These are phyloP conservation scores for Colletotrichum musae DNA, from an alignment of 2,329 filamentous ascomycete genomes.

Conservation along the genomic window DNA sequence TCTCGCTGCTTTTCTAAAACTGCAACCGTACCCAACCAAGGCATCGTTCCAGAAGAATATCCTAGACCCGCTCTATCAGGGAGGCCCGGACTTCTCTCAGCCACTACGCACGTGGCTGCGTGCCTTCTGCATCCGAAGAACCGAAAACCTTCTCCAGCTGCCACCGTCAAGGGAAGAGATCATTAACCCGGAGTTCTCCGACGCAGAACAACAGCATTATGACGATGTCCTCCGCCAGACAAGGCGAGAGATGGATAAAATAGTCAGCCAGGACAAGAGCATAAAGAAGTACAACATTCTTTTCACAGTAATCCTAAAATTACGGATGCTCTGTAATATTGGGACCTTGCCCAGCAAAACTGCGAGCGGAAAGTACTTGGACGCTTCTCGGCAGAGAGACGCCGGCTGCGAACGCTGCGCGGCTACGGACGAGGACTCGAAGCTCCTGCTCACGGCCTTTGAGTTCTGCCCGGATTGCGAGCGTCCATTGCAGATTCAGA, in stretches of 20 bases:
- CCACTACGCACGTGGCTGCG: neutral
- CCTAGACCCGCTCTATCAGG: neutral
- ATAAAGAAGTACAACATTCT: slow-evolving; percentile 4
- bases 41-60: neutral
- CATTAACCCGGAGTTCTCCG: neutral
- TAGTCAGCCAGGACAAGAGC: neutral
- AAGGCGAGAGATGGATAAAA: neutral
- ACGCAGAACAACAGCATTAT: neutral
- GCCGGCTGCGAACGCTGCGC: neutral
- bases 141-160: neutral
- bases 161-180: neutral
- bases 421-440: neutral
- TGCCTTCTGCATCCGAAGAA: neutral
- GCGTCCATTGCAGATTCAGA: neutral
- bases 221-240: neutral
- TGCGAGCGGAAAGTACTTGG: neutral
- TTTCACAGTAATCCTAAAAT: neutral
- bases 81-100: neutral
- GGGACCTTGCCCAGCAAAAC: neutral
- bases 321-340: neutral
- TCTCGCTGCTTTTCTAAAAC: neutral
- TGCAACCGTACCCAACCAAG: neutral
- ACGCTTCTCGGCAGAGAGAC: neutral
- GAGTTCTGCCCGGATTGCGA: neutral
- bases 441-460: neutral